Percentiles rank a stretch among this genome's conserved stretches.
These are phyloP conservation scores for Russula olivacea DNA, from an alignment of 768 basidiomycete species.

Conservation along the genomic window DNA sequence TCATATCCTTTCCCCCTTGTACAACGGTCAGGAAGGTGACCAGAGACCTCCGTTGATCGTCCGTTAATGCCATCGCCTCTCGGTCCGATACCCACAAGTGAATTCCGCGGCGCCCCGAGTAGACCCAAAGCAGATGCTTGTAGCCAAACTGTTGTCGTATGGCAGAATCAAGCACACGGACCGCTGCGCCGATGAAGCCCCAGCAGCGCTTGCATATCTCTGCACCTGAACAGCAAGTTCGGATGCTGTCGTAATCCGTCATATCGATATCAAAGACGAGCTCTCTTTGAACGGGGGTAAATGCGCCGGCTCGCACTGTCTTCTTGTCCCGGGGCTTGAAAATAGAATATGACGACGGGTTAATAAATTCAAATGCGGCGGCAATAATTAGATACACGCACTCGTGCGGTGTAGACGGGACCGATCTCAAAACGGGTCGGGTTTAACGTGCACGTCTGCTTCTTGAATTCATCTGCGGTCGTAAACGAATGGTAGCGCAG, in stretches of 20 bases:
- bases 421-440: conserved; percentile 97
- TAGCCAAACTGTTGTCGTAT: conserved; percentile 91
- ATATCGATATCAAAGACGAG: conserved; percentile 99
- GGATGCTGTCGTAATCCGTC: conserved; percentile 96
- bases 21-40: conserved; percentile 86
- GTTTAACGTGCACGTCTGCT: conserved; percentile 75
- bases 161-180: conserved; percentile 72
- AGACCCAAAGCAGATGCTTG: conserved; percentile 90
- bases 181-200: conserved; percentile 90
- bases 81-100: conserved; percentile 96
- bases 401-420: conserved; percentile 82
- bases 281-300: conserved; percentile 77
- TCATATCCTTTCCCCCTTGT: conserved; percentile 72
- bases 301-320: conserved; percentile 59
- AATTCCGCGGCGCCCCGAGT: conserved; percentile 96
- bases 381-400: conserved; percentile 37
- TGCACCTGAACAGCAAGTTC: conserved; percentile 90
- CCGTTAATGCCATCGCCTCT: conserved; percentile 82
- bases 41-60: conserved; percentile 82
- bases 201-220: conserved; percentile 91
- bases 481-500: conserved; percentile 91
- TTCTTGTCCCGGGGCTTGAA: conserved; percentile 84
- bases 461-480: conserved; percentile 83
- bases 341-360: not conserved
- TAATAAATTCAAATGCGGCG: not conserved